Base-by-base conservation (phyloP, 495 filamentous ascomycete species). In the Trichoderma orchidacearum region DNA sequence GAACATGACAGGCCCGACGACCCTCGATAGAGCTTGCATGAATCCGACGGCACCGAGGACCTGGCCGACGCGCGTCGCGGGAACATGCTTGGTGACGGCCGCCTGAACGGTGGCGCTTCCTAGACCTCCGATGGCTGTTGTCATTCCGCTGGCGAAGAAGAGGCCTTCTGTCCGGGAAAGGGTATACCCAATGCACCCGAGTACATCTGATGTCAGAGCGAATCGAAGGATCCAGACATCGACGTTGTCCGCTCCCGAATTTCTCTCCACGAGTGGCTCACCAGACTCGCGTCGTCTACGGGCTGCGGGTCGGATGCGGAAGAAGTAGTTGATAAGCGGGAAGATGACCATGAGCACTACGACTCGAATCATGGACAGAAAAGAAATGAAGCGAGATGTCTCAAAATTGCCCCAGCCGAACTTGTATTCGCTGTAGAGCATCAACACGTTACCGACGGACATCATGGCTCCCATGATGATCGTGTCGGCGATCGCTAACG, bases 31-130 rank as follows among this genome's bases (percentile, higher is more conserved):
- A 0, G 88, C 86, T 72, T 96, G 93, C 58, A 98, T 67, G 52
- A 97, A 68, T 0, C 94, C 93, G 17, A 78, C 85, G 1, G 90
- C 93, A 9, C 93, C 93, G 2, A 98, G 78, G 53, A 98, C 70
- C 64, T 90, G 84, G 0, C 93, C 93, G 1, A 88, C 84, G 29
- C 79, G 78, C 60, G 92, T 85, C 8, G 80, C 76, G 4, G 91
- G 88, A 0, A 96, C 84, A 65, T 96, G 93, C 64, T 96, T 96
- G 54, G 89, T 96, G 17, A 96, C 69, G 0, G 87, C 77, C 0
- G 85, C 82, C 62, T 94, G 87, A 52, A 96, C 69, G 0, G 86
- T 92, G 3, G 93, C 91, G 5, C 82, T 84, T 0, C 82, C 92
- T 53, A 96, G 82, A 3, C 92, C 90, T 11, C 92, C 93, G 34